Conservation (phyloP, 202 grass and related monocot genomes). For the Saccharum hybrid region DNA sequence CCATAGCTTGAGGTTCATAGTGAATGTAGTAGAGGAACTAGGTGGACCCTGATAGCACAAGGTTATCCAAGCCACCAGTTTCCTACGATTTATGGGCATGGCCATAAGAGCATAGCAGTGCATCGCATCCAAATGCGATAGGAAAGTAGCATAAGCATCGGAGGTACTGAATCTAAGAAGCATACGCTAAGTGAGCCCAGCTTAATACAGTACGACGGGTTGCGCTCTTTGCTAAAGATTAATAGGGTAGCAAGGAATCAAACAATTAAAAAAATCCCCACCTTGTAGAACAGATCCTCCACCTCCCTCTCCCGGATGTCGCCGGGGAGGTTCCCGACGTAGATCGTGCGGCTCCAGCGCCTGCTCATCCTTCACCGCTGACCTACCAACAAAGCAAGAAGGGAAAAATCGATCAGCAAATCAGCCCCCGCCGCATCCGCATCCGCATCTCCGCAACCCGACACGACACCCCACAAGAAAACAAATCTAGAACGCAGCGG, state of each 20-base stretch:
- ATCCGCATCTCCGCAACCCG: neutral
- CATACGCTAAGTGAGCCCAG: neutral
- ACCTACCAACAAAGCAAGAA: slow-evolving; percentile 12
- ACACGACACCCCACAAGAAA: neutral
- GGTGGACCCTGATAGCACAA: neutral
- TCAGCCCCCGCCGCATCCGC: neutral
- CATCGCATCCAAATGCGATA: neutral
- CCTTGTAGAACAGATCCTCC: slow-evolving; percentile 93
- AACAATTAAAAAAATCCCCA: slow-evolving; percentile 21
- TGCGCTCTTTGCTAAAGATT: neutral
- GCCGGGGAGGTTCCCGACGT: slow-evolving; percentile 89
- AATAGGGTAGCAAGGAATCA: neutral
- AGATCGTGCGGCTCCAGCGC: slow-evolving; percentile 86
- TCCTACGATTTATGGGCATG: neutral
- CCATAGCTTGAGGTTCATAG: neutral
- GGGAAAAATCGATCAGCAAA: neutral
- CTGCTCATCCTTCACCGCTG: slow-evolving; percentile 66
- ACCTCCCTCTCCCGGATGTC: slow-evolving; percentile 93
- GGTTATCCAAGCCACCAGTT: neutral
- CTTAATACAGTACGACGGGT: neutral
- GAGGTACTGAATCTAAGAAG: neutral
- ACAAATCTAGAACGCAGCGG: neutral
- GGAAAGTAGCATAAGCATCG: neutral
- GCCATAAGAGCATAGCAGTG: neutral
- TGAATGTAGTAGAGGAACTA: neutral